These are phyloP conservation scores for Tylopilus sp. DNA, from an alignment of 768 basidiomycete species.

Conservation along the genomic window DNA sequence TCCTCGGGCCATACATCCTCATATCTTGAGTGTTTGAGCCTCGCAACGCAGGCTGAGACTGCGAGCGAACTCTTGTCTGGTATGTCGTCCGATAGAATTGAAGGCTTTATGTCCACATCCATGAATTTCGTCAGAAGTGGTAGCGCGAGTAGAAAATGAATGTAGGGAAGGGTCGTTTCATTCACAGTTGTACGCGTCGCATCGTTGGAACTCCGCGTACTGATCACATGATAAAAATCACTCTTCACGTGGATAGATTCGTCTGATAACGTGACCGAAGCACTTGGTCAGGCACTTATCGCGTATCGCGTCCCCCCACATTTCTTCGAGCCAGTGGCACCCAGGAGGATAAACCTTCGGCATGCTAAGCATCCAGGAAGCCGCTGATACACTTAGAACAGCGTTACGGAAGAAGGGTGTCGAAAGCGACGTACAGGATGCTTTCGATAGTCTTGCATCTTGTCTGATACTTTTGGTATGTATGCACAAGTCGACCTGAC, in stretches of 20 bases:
- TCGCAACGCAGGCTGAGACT: neutral
- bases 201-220: conserved; percentile 23
- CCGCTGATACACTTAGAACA: conserved; percentile 32
- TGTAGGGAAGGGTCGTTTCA: conserved; percentile 1
- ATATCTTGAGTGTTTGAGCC: conserved; percentile 31
- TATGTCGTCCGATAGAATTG: conserved; percentile 6
- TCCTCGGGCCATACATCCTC: conserved; percentile 35
- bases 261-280: conserved; percentile 3
- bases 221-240: conserved; percentile 31
- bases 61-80: neutral
- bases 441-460: conserved; percentile 40
- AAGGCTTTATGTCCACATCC: conserved; percentile 15
- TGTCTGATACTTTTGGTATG: conserved; percentile 44
- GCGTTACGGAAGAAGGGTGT: conserved; percentile 28
- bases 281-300: too few relatives aligned
- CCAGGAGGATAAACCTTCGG: neutral
- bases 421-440: conserved; percentile 31
- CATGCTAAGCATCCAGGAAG: conserved; percentile 27
- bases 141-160: conserved; percentile 5
- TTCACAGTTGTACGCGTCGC: conserved; percentile 11
- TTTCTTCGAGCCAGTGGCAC: neutral
- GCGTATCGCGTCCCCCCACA: neutral
- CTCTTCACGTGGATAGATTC: conserved; percentile 18
- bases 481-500: conserved; percentile 3
- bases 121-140: conserved; percentile 23